phyloP scores from a whole-genome alignment of 148 eudicot genomes.

The Persicaria tinctoria region DNA sequence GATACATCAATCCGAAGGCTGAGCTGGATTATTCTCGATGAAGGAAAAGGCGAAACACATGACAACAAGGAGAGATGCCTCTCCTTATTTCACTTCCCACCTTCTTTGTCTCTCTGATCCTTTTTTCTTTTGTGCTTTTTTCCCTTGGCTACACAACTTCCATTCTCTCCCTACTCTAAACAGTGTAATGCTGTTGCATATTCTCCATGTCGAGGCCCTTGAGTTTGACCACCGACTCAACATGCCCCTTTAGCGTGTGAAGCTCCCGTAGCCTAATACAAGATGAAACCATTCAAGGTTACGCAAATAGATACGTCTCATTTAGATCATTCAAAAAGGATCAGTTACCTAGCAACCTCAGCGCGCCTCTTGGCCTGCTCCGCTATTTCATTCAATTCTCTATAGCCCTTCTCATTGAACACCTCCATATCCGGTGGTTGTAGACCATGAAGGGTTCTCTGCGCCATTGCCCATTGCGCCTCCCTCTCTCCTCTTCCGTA shows the following conservation, averaged over 20 bases:
- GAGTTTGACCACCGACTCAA: conserved; percentile 24
- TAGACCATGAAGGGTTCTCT: conserved; percentile 72
- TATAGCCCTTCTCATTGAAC: conserved; percentile 45
- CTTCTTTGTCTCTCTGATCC: too few relatives aligned
- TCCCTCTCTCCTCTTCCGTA: conserved; percentile 72
- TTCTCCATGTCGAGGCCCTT: conserved; percentile 25
- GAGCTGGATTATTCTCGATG: too few relatives aligned
- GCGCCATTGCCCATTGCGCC: conserved; percentile 76
- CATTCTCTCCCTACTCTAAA: neutral
- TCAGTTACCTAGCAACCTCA: conserved; percentile 58
- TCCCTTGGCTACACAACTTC: too few relatives aligned
- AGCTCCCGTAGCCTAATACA: conserved; percentile 22
- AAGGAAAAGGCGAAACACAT: too few relatives aligned
- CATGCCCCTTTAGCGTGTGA: conserved; percentile 27
- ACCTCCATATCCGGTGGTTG: conserved; percentile 37
- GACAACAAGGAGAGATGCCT: too few relatives aligned
- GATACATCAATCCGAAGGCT: too few relatives aligned
- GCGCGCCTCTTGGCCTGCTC: conserved; percentile 81
- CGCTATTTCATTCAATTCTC: conserved; percentile 62
- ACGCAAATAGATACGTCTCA: neutral
- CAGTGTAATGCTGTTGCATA: conserved; percentile 29
- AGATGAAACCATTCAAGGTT: neutral
- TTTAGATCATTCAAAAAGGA: neutral
- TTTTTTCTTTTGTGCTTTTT: too few relatives aligned
- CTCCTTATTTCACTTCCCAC: too few relatives aligned